Conservation (phyloP, 345 rosid genomes). For the rapeseed (Brassica napus) region DNA sequence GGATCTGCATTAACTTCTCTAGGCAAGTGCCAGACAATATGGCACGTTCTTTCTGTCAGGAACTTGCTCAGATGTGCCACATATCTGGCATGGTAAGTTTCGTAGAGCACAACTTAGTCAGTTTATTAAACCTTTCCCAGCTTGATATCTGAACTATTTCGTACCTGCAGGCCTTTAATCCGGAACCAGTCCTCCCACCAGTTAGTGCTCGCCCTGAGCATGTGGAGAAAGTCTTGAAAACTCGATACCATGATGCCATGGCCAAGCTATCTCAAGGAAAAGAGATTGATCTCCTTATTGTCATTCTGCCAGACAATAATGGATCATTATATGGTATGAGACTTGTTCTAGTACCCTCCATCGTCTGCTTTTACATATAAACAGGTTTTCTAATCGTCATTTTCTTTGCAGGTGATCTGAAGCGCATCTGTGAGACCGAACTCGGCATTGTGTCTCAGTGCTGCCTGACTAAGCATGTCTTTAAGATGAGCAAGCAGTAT, state of each 20-base stretch:
- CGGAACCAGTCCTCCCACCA: conserved; percentile 74
- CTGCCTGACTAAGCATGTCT: conserved; percentile 90
- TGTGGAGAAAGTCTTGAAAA: conserved; percentile 77
- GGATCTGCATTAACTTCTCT: conserved; percentile 94
- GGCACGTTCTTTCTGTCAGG: conserved; percentile 77
- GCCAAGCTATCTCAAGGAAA: conserved; percentile 61
- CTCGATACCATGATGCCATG: conserved; percentile 85
- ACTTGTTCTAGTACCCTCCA: neutral
- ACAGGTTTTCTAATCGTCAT: neutral
- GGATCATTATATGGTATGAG: conserved; percentile 91
- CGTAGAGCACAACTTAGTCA: neutral
- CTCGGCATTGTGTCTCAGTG: conserved; percentile 98
- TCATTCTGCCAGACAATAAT: conserved; percentile 91
- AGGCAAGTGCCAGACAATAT: conserved; percentile 71
- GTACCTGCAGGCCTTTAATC: conserved; percentile 61
- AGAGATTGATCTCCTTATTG: conserved; percentile 94
- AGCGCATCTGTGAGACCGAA: conserved; percentile 96
- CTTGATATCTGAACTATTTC: conserved; percentile 12
- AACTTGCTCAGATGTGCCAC: conserved; percentile 93
- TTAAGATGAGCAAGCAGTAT: conserved; percentile 82
- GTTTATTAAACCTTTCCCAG: neutral
- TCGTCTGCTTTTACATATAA: neutral
- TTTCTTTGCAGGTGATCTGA: conserved; percentile 76
- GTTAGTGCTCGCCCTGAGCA: conserved; percentile 83
- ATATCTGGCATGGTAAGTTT: conserved; percentile 85